Conservation (phyloP, 1,284 basidiomycete genomes). For the Fomitiporia mediterranea region DNA sequence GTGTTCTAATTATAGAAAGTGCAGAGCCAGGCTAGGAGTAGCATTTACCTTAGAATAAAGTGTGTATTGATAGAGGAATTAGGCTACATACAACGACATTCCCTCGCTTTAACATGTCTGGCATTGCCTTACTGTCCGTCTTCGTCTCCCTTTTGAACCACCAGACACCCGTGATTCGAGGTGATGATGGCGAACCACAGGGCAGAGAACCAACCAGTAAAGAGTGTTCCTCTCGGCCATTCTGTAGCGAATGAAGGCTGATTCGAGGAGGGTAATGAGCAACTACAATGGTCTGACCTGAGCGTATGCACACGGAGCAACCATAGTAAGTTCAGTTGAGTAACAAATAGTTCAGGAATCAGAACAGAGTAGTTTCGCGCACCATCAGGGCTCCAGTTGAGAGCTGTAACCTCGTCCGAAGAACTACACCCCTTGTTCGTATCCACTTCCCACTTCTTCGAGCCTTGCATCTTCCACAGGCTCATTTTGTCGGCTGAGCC, state of each 20-base stretch:
- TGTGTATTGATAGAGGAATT: not conserved
- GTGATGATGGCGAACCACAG: constrained; percentile 20
- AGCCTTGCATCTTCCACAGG: constrained; percentile 75
- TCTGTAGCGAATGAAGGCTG: constrained; percentile 69
- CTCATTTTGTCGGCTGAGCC: constrained; percentile 64
- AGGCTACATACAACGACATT: constrained; percentile 51
- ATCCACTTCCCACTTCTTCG: constrained; percentile 76
- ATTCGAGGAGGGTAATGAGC: constrained; percentile 63
- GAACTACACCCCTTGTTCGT: constrained; percentile 38
- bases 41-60: constrained; percentile 8
- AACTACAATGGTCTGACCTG: constrained; percentile 71
- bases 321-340: constrained; percentile 9
- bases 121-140: constrained; percentile 42
- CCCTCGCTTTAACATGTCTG: constrained; percentile 70
- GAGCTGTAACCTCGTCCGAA: constrained; percentile 47
- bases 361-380: constrained; percentile 23
- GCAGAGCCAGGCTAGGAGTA: constrained; percentile 64
- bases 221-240: constrained; percentile 52
- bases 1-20: constrained; percentile 58
- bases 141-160: constrained; percentile 58
- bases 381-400: constrained; percentile 83
- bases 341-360: not conserved
- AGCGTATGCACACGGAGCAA: constrained; percentile 21
- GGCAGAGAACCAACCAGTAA: constrained; percentile 33
- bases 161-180: constrained; percentile 53